Evolutionary conservation across 805 yeast species (phyloP), one percentile per base, ranked within the genome.

Genomic region (Zygotorulaspora sp.): DNA sequence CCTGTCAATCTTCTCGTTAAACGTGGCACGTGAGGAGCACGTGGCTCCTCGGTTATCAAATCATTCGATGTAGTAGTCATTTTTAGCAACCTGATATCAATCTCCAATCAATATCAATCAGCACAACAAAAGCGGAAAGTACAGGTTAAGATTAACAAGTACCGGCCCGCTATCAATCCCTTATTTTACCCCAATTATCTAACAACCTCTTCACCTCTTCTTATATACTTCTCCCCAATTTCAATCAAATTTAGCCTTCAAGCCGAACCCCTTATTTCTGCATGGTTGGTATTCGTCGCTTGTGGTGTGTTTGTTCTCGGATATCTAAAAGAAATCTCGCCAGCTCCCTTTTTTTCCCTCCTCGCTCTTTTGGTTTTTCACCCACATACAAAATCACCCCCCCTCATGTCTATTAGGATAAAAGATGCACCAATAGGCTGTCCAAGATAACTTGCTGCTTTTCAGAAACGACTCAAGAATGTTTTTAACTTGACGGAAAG

Each of bases 1-100:
- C 97, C 97, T 0, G 96, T 85, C 52, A 85, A 72, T 31, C 96
- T 78, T 55, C 96, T 58, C 0, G 61, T 73, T 57, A 79, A 71
- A 53, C 81, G 80, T 7, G 61, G 64, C 19, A 53, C 44, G 32
- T 62, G 63, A 35, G 67, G 68, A 12, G 49, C 40, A 23, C 63
- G 61, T 7, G 57, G 57, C 39, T 58, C 61, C 32, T 49, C 62
- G 3, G 50, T 40, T 14, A 56, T 57, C 50, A 55, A 43, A 38
- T 58, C 63, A 43, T 54, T 57, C 19, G 46, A 47, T n/a, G 40
- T 43, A 24, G 44, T 47, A 13, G 50, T 30, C 51, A 50, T 50
- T 28, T 21, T 40, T n/a, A 11, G n/a, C n/a, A n/a, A n/a, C n/a
- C n/a, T n/a, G n/a, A n/a, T n/a, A n/a, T n/a, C n/a, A n/a, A n/a